phyloP scores from a whole-genome alignment of 257 asterid genomes.

The Craterostigma plantagineum region DNA sequence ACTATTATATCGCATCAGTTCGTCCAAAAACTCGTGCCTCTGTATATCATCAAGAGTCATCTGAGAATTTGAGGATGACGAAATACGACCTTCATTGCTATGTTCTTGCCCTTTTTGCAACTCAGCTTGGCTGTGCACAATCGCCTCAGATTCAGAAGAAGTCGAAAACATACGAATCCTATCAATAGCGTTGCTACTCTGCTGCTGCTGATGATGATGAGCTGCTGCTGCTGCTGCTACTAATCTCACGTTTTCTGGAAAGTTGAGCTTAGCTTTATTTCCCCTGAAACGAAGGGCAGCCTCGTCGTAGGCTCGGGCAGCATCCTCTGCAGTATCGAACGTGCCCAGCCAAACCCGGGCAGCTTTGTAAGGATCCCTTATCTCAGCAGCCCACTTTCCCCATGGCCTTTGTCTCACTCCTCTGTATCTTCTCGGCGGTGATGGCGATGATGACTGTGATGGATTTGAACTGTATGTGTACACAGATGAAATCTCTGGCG shows the following conservation, averaged over 20 bases:
- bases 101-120: no score
- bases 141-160: no score
- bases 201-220: not conserved
- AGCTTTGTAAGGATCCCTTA: not conserved
- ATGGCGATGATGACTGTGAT: not conserved
- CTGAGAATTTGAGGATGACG: no score
- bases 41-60: no score
- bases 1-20: no score
- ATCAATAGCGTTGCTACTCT: no score
- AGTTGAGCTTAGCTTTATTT: not conserved
- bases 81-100: no score
- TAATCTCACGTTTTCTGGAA: not conserved
- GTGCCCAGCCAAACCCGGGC: slow-evolving; percentile 1
- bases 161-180: no score
- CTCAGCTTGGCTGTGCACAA: no score
- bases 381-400: slow-evolving; percentile 1
- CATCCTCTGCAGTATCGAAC: not conserved
- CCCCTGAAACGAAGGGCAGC: not conserved
- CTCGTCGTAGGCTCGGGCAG: slow-evolving; percentile 1
- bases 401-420: slow-evolving; percentile 1
- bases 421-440: not conserved
- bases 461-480: no score
- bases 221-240: not conserved
- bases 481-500: no score
- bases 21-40: no score